Percentiles rank a stretch among this genome's conserved stretches.
These are phyloP conservation scores for Cystobasidiopsis lactophilus DNA, from an alignment of 768 basidiomycete species.

Conservation along the genomic window DNA sequence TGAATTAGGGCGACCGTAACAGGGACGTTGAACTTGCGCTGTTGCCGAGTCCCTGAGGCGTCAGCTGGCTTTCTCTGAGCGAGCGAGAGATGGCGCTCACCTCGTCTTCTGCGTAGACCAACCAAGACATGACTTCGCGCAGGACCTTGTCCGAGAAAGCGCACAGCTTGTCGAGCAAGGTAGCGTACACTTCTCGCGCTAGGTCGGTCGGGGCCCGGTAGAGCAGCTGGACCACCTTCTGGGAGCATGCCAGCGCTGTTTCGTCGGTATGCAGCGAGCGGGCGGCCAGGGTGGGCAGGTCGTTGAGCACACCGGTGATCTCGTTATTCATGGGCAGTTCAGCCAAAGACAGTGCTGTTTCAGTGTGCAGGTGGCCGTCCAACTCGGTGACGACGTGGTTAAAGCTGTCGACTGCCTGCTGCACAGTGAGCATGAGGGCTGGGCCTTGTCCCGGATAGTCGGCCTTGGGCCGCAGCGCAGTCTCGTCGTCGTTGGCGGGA, in stretches of 20 bases:
- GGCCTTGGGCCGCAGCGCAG: not conserved
- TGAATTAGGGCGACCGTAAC: slow-evolving; percentile 75
- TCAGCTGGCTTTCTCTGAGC: too few relatives aligned
- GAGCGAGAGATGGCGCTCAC: slow-evolving; percentile 30
- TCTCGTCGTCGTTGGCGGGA: slow-evolving; percentile 27
- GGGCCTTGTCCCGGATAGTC: slow-evolving; percentile 12
- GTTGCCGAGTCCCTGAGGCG: slow-evolving; percentile 3
- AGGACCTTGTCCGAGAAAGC: slow-evolving; percentile 73
- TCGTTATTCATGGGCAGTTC: slow-evolving; percentile 63
- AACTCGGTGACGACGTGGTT: slow-evolving; percentile 36
- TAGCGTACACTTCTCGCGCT: slow-evolving; percentile 79
- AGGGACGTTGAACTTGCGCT: slow-evolving; percentile 91
- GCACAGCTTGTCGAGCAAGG: slow-evolving; percentile 70
- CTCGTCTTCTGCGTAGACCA: slow-evolving; percentile 88
- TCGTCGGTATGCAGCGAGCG: slow-evolving; percentile 58
- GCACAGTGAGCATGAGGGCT: slow-evolving; percentile 33
- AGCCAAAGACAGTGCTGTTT: slow-evolving; percentile 48
- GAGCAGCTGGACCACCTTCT: slow-evolving; percentile 84
- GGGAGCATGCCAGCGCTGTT: slow-evolving; percentile 76
- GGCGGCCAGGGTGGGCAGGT: slow-evolving; percentile 58
- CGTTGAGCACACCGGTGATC: slow-evolving; percentile 58
- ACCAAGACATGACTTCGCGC: slow-evolving; percentile 90
- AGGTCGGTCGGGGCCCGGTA: slow-evolving; percentile 73
- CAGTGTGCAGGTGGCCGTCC: slow-evolving; percentile 53
- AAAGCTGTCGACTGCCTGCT: slow-evolving; percentile 78